Percentiles rank a stretch among this genome's conserved stretches.
phyloP scores from a whole-genome alignment of 2,329 filamentous ascomycete genomes.

The Hymenoscyphus scutula region DNA sequence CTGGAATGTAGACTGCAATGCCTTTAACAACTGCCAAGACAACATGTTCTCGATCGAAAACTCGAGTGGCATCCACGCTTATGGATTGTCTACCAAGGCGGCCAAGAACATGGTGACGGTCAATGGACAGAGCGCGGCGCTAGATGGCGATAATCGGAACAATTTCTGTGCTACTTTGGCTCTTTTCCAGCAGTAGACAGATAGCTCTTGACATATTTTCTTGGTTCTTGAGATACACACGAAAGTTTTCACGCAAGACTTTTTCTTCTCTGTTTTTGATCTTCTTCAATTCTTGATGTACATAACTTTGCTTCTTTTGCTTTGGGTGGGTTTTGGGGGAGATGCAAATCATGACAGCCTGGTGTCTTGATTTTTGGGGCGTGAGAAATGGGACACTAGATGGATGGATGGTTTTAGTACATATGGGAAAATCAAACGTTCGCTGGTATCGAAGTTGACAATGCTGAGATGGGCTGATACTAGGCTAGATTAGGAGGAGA shows the following conservation, averaged over 20 bases:
- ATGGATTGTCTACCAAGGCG: slow-evolving; percentile 72
- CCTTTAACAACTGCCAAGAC: slow-evolving; percentile 67
- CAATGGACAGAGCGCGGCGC: slow-evolving; percentile 51
- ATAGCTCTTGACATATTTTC: no score
- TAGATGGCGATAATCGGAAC: slow-evolving; percentile 62
- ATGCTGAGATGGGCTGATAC: neutral
- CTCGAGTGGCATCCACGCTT: slow-evolving; percentile 58
- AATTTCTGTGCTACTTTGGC: slow-evolving; percentile 63
- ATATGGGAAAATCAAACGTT: neutral
- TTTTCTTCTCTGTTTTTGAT: no score
- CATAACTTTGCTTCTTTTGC: no score
- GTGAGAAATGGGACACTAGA: neutral
- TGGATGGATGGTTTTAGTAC: slow-evolving; percentile 1
- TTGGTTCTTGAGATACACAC: no score
- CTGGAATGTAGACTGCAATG: slow-evolving; percentile 70
- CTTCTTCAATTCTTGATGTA: no score
- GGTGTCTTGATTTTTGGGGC: neutral
- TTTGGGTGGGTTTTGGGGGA: neutral
- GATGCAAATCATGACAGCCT: neutral
- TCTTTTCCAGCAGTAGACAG: slow-evolving; percentile 39
- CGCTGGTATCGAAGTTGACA: neutral
- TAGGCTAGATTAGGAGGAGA: neutral
- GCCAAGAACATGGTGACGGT: slow-evolving; percentile 69
- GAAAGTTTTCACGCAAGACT: no score
- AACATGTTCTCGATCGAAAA: slow-evolving; percentile 74